Evolutionary conservation across 371 early-diverging fungal species (phyloP), one percentile per base, ranked within the genome.

Genomic region (Zancudomyces culisetae): DNA sequence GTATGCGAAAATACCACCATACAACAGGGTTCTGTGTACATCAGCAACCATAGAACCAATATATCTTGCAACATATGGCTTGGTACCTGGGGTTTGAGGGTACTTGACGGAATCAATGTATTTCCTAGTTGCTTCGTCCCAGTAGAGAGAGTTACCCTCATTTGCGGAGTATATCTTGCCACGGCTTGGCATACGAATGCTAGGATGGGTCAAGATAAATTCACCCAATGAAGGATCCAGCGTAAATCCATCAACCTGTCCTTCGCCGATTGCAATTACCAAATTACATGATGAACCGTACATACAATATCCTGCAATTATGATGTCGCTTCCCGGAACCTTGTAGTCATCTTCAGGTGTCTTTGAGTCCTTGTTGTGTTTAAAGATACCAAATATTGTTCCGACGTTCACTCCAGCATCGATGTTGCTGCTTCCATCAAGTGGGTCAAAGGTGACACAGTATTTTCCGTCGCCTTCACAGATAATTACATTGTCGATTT

Each of bases 11-110:
- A 85, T 81, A 50, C 87, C 87, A 45, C 89, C 97, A 58, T 96
- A 96, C 35, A 96, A 74, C 43, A 97, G 69, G 19, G 97, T 97
- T 58, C 97, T 81, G 76, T 95, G 97, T 27, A 97, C 90, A 73
- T 97, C 97, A 53, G 95, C 93, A 21, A 97, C 97, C 97, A 97
- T 95, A 50, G 89, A 88, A 15, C 97, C 97, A 42, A 94, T 90
- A 70, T 97, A 97, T 62, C 97, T 82, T 21, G 94, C 89, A 20
- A 86, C 82, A 73, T 94, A 97, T 15, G 92, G 90, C 51, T 83
- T 77, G 70, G 81, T 88, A 39, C 72, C 71, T 59, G 74, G 70
- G 39, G 73, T 76, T 18, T 78, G 68, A 19, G 77, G 74, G 70
- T 73, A 80, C 70, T 88, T 88, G 70, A 97, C 68, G 6, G 75